Evolutionary conservation across 2,329 filamentous ascomycete species (phyloP), one percentile per base, ranked within the genome.

Genomic region (Huntiella decipiens): DNA sequence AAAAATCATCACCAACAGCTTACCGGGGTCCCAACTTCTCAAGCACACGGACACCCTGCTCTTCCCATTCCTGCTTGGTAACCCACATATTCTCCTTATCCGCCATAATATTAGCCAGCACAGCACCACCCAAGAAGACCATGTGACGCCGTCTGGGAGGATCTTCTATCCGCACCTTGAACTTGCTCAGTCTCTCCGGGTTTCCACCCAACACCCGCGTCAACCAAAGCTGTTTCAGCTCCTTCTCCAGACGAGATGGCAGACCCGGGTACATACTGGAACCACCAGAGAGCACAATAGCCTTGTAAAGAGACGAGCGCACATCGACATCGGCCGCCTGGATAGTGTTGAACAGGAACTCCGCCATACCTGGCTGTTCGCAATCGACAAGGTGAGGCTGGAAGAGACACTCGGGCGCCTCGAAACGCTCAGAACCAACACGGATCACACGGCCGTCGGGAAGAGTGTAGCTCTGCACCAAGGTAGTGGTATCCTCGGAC

Each of bases 81-180:
- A 98, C 87, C 91, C 91, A 98, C 91, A 96, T 96, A 61, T 80
- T 82, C 62, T 95, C 85, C 67, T 95, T 96, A 66, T 96, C 87
- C 39, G 91, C 87, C 82, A 98, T 96, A 63, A 98, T 92, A 61
- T 96, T 96, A 55, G 91, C 91, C 56, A 98, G 68, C 52, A 98
- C 91, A 19, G 91, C 91, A 55, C 91, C 91, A 49, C 91, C 91
- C 47, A 98, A 66, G 72, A 98, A 96, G n/a, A 98, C 91, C 87
- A 98, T 96, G 69, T 98, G 91, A 63, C 88, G 74, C 66, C 91
- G 76, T 65, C 91, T 75, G 32, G 91, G 91, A 44, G 91, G 91
- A 62, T 98, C 91, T 63, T 98, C 91, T 69, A 98, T 96, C 62
- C 91, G 77, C 54, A 98, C 88, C 75, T 96, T 98, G 74, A 98